These are phyloP conservation scores for Salix caprea DNA, from an alignment of 345 rosid species.

Conservation along the genomic window DNA sequence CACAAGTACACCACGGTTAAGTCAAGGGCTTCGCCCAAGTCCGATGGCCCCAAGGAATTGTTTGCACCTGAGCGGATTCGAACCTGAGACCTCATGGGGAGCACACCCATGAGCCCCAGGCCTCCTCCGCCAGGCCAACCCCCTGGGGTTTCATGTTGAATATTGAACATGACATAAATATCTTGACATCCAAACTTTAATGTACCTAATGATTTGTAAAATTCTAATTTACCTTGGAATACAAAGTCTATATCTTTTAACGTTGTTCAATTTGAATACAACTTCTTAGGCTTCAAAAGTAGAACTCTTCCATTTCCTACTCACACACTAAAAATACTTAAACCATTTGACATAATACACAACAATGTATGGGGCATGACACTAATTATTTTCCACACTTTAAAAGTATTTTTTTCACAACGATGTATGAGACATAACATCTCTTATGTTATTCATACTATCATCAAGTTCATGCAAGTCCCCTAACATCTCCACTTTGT, in stretches of 20 bases:
- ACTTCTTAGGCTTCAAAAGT: neutral
- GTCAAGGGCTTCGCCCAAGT: too few species aligned
- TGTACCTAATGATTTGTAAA: neutral
- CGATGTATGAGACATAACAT: too few species aligned
- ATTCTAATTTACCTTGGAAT: neutral
- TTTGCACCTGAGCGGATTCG: too few species aligned
- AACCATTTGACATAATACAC: neutral
- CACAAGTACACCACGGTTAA: too few species aligned
- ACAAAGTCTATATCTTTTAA: neutral
- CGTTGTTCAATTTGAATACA: neutral
- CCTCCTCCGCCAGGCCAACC: too few species aligned
- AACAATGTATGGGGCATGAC: neutral
- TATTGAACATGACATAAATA: neutral
- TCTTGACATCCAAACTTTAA: neutral
- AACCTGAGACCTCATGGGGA: too few species aligned
- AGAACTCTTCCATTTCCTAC: neutral
- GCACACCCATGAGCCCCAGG: too few species aligned
- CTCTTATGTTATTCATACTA: too few species aligned
- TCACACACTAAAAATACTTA: too few species aligned
- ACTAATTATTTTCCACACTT: neutral
- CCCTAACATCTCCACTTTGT: neutral
- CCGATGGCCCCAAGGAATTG: too few species aligned
- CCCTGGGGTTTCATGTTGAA: too few species aligned
- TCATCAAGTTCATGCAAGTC: neutral
- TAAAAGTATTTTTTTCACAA: neutral